These are phyloP conservation scores for Rhododendron simsii DNA, from an alignment of 148 eudicot species.

Conservation along the genomic window DNA sequence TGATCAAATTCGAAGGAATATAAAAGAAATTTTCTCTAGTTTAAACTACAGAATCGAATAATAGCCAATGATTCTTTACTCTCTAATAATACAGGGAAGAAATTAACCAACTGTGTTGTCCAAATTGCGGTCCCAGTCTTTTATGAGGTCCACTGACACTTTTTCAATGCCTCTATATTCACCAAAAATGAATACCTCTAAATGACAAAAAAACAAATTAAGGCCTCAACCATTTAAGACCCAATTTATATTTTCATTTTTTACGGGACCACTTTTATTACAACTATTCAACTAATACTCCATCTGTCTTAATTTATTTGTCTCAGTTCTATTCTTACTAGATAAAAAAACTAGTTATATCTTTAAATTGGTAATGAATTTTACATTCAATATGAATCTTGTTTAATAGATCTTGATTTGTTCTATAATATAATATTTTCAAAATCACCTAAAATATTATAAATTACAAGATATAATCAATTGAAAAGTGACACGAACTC, in stretches of 20 bases:
- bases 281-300: neutral
- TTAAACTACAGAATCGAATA: neutral
- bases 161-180: neutral
- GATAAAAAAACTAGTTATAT: no score
- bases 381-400: no score
- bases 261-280: neutral
- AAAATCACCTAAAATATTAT: no score
- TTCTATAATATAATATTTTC: no score
- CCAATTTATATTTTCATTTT: neutral
- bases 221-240: neutral
- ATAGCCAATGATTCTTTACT: neutral
- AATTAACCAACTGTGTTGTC: neutral
- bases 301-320: no score
- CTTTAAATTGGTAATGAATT: no score
- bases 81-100: neutral
- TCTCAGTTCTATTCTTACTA: no score
- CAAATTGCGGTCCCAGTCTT: neutral
- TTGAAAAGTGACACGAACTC: no score
- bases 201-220: neutral
- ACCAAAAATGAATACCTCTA: neutral
- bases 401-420: no score
- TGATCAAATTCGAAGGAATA: no score
- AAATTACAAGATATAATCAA: no score
- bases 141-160: neutral
- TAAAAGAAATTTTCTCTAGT: no score